A percentile compares a stretch with the other conserved stretches of the same genome.
phyloP scores from a whole-genome alignment of 2,329 filamentous ascomycete species.

The Alternaria sp. region DNA sequence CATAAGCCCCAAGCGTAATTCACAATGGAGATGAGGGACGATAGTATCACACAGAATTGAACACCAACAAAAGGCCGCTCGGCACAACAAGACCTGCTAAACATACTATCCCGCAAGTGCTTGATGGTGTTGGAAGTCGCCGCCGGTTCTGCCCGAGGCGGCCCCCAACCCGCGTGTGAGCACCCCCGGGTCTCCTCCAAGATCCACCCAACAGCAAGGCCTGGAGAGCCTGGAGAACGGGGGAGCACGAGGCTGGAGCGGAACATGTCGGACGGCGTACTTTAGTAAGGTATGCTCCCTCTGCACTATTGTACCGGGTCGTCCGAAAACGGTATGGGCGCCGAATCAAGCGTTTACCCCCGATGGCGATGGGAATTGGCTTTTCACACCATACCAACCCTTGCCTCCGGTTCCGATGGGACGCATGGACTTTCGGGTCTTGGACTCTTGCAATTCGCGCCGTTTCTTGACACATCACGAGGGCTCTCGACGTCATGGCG shows the following conservation, averaged over 20 bases:
- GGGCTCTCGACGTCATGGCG: constrained; percentile 9
- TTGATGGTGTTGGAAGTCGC: not conserved
- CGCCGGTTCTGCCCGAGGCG: constrained; percentile 3
- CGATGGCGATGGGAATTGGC: constrained; percentile 1
- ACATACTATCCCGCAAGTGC: not conserved
- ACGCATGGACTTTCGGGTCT: constrained; percentile 4
- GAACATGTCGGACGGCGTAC: constrained; percentile 17
- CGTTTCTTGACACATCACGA: constrained; percentile 10
- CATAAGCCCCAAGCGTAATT: not conserved
- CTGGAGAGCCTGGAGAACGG: constrained; percentile 9
- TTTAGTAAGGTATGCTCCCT: constrained; percentile 14
- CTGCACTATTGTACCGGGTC: not conserved
- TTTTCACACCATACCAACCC: constrained; percentile 7
- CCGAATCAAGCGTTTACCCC: constrained; percentile 6
- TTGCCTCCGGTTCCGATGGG: constrained; percentile 7
- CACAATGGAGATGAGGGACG: not conserved
- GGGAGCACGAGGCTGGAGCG: constrained; percentile 5
- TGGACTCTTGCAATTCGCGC: constrained; percentile 8
- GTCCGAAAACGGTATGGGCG: constrained; percentile 11
- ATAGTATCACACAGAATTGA: not conserved
- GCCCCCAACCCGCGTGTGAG: not conserved
- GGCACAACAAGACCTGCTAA: not conserved
- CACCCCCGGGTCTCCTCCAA: not conserved
- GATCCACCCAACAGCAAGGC: constrained; percentile 2
- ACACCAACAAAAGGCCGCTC: not conserved